phyloP scores from a whole-genome alignment of 305 asterid species.

The Coffea humblotiana region DNA sequence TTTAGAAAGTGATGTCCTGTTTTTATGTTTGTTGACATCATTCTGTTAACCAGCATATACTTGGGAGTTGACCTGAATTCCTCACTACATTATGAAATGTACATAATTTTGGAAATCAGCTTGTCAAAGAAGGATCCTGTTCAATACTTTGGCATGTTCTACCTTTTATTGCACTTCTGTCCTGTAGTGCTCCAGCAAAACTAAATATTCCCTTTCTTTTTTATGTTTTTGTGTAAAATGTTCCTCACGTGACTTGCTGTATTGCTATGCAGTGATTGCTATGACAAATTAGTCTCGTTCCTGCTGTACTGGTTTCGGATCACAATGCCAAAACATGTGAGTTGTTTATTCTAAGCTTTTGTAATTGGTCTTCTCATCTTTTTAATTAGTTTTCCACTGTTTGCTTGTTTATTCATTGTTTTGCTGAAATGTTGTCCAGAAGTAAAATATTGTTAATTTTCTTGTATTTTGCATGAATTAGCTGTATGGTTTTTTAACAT shows the following conservation, averaged over 20 bases:
- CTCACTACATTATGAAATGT: neutral
- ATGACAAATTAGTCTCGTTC: conserved; percentile 72
- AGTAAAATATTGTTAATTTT: neutral
- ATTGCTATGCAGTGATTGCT: conserved; percentile 66
- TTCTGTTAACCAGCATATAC: neutral
- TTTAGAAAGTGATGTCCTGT: neutral
- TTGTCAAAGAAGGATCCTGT: neutral
- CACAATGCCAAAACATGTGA: conserved; percentile 69
- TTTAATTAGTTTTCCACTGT: conserved; percentile 6
- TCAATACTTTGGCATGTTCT: neutral
- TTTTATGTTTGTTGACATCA: neutral
- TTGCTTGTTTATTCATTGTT: neutral
- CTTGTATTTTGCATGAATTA: neutral
- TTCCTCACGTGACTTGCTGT: conserved; percentile 16
- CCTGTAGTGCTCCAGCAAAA: neutral
- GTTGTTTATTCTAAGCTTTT: conserved; percentile 17
- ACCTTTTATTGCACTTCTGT: neutral
- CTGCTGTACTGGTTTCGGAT: conserved; percentile 93
- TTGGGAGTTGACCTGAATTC: neutral
- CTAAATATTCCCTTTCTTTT: neutral
- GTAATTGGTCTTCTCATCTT: neutral
- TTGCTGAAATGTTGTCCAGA: neutral
- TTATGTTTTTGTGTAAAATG: neutral
- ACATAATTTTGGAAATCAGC: neutral
- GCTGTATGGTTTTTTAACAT: neutral